Evolutionary conservation across 1,284 basidiomycete species (phyloP).

Genomic region (Thelephora terrestris): DNA sequence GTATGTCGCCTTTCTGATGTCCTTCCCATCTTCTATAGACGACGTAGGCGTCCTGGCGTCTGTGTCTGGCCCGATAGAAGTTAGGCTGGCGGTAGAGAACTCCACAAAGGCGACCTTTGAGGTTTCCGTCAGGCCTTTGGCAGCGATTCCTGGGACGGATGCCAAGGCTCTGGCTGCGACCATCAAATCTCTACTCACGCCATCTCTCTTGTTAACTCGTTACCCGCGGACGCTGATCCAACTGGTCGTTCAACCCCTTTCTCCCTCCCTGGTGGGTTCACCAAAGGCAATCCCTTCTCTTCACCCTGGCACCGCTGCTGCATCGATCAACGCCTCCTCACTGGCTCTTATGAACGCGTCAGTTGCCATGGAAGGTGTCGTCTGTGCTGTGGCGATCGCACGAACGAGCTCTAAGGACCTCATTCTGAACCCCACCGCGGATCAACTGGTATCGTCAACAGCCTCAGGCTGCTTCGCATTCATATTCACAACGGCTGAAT

Average conservation of each 20-base stretch:
- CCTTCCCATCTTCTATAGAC: constrained; percentile 1
- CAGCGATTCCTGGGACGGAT: constrained; percentile 53
- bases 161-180: constrained; percentile 45
- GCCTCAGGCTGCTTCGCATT: constrained; percentile 59
- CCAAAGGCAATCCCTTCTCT: not conserved
- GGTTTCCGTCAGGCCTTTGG: constrained; percentile 55
- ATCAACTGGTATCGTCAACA: constrained; percentile 28
- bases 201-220: constrained; percentile 47
- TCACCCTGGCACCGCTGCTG: constrained; percentile 27
- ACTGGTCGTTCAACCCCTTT: constrained; percentile 53
- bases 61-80: constrained; percentile 69
- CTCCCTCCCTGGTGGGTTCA: constrained; percentile 17
- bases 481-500: constrained; percentile 35
- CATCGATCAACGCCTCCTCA: constrained; percentile 58
- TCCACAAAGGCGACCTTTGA: constrained; percentile 67
- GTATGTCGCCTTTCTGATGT: not conserved
- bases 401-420: constrained; percentile 19
- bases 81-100: constrained; percentile 51
- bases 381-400: constrained; percentile 55
- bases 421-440: constrained; percentile 44
- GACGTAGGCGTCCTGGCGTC: constrained; percentile 48
- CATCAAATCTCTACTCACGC: constrained; percentile 46
- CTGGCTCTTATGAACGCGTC: constrained; percentile 60
- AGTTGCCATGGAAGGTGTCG: constrained; percentile 58
- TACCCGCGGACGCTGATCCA: constrained; percentile 64